Base-by-base conservation (phyloP, 495 filamentous ascomycete genomes). In the Trichoderma erinaceum region DNA sequence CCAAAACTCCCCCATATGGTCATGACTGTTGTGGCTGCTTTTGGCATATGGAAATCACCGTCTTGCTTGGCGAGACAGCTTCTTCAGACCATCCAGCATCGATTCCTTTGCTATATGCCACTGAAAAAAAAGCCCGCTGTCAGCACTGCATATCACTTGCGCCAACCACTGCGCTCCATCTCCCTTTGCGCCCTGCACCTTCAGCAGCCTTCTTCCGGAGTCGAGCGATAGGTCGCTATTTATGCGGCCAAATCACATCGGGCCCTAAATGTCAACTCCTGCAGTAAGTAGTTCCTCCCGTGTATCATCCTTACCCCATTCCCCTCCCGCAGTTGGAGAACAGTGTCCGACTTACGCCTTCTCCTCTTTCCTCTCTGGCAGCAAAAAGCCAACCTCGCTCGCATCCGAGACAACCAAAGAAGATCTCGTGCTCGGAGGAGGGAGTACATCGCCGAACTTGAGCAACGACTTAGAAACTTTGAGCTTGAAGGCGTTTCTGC, bases 351-450 rank as follows among this genome's bases (percentile, higher is more conserved):
- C 56, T 61, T 32, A 61, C 56, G 23, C 18, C 25, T 25, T 61
- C 56, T 15, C 65, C 43, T 32, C 27, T 50, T 52, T 58, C 32
- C 41, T n/a, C 16, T 15, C 43, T 58, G 46, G 25, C 52, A 72
- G 67, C 69, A 76, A 65, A 80, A 80, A 68, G 70, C 77, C 63
- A 80, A 82, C 68, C 80, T 84, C 25, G 77, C 78, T 25, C 86
- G 87, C 50, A 82, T 88, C 63, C 84, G 92, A n/a, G 89, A 93
- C 63, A 95, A 95, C 74, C 92, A 95, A 73, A 85, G 92, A 56
- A 89, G 87, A 46, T 92, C 89, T 63, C 87, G 92, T 29, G 90
- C 90, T 15, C 82, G 88, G 27, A 86, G 86, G 68, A 92, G 90
- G 77, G 88, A 92, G 73, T 90, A 96, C 73, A 76, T 92, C 23